A percentile compares a stretch with the other conserved stretches of the same genome.
Evolutionary conservation across 75 land plant genomes (phyloP).

Genomic region (Isoetes taiwanensis): DNA sequence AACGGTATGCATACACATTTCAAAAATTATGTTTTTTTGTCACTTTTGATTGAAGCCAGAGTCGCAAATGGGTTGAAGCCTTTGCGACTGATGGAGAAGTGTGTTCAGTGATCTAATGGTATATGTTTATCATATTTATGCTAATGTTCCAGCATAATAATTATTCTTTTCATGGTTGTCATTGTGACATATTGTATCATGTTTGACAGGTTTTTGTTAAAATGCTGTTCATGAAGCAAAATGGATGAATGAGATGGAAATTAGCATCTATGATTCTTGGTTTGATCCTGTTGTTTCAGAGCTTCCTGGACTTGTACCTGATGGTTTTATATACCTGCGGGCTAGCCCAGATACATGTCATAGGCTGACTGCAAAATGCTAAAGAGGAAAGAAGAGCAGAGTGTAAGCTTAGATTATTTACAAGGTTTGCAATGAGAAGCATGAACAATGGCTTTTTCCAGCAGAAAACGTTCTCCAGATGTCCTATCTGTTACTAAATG

Average conservation of each 20-base stretch:
- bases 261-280: slow-evolving; percentile 8
- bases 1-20: slow-evolving; percentile 2
- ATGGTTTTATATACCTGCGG: neutral
- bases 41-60: neutral
- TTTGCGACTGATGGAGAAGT: neutral
- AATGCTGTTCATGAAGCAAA: slow-evolving; percentile 3
- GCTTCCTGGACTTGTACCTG: slow-evolving; percentile 1
- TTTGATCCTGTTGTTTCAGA: slow-evolving; percentile 3
- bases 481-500: neutral
- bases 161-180: neutral
- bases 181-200: neutral
- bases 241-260: slow-evolving; percentile 7
- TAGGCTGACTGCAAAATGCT: neutral
- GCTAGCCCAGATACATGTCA: neutral
- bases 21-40: slow-evolving; percentile 1
- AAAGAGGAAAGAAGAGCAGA: slow-evolving; percentile 1
- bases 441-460: slow-evolving; percentile 5
- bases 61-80: slow-evolving; percentile 2
- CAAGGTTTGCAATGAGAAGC: slow-evolving; percentile 2
- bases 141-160: no score
- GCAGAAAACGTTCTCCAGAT: neutral
- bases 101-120: slow-evolving; percentile 6
- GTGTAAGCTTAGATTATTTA: neutral
- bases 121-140: neutral
- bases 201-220: neutral